These are phyloP conservation scores for Didymella lethalis DNA, from an alignment of 2,329 filamentous ascomycete species.

Conservation along the genomic window DNA sequence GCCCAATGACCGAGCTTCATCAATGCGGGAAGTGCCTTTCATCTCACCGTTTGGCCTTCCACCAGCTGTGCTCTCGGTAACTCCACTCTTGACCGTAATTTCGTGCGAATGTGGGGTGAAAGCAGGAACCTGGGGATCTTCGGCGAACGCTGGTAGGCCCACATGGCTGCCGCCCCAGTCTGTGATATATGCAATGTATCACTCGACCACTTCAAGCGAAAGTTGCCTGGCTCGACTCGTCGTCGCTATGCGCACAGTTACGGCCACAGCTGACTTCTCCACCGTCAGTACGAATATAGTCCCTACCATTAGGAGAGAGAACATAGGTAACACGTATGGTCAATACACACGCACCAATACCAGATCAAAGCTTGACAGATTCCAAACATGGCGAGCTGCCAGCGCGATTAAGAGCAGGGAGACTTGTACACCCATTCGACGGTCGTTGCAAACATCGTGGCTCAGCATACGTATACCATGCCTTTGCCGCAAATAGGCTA, in stretches of 20 bases:
- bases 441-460: neutral
- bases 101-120: neutral
- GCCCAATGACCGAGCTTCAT: neutral
- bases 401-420: neutral
- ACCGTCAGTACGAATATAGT: neutral
- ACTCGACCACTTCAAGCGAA: neutral
- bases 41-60: neutral
- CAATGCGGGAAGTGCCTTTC: neutral
- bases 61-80: neutral
- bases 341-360: neutral
- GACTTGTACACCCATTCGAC: neutral
- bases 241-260: neutral
- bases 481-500: neutral
- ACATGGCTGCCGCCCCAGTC: neutral
- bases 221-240: neutral
- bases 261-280: neutral
- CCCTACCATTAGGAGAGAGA: neutral
- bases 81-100: neutral
- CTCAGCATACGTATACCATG: neutral
- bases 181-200: neutral
- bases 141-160: neutral
- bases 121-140: neutral
- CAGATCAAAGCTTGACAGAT: neutral
- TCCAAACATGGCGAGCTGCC: neutral
- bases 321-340: neutral